Conservation (phyloP, 305 asterid species). For the Salvia sclarea region DNA sequence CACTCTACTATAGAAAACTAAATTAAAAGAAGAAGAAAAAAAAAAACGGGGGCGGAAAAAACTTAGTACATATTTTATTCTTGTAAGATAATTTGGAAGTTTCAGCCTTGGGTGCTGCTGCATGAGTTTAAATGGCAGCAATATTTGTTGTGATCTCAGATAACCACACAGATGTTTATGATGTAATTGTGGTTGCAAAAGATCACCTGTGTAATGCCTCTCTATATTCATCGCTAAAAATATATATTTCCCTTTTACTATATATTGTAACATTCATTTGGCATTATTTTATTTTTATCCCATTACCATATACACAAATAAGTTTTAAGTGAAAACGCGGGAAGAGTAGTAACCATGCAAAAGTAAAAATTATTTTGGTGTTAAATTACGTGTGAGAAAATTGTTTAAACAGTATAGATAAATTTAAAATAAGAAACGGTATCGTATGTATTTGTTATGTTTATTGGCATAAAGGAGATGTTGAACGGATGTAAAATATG, state of each 20-base stretch:
- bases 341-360: not conserved
- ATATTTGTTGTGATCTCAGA: slow-evolving; percentile 25
- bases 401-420: not conserved
- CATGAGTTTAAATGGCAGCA: slow-evolving; percentile 32
- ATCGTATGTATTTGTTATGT: not conserved
- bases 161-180: slow-evolving; percentile 42
- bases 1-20: slow-evolving; percentile 17
- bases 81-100: slow-evolving; percentile 34
- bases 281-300: not conserved
- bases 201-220: slow-evolving; percentile 26
- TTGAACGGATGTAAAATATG: not conserved
- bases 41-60: not conserved
- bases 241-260: slow-evolving; percentile 16
- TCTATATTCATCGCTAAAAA: slow-evolving; percentile 4
- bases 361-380: too few relatives aligned
- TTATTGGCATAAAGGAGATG: not conserved
- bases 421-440: not conserved
- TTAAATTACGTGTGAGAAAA: not conserved
- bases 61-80: slow-evolving; percentile 28
- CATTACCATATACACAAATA: not conserved
- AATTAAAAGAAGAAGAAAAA: slow-evolving; percentile 24
- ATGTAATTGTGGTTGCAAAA: slow-evolving; percentile 35
- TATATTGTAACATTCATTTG: not conserved
- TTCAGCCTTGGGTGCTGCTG: slow-evolving; percentile 33
- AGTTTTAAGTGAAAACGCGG: not conserved